Percentiles rank a stretch among this genome's conserved stretches.
phyloP scores from a whole-genome alignment of 2,329 filamentous ascomycete species.

The Pseudocercospora pini-densiflorae region DNA sequence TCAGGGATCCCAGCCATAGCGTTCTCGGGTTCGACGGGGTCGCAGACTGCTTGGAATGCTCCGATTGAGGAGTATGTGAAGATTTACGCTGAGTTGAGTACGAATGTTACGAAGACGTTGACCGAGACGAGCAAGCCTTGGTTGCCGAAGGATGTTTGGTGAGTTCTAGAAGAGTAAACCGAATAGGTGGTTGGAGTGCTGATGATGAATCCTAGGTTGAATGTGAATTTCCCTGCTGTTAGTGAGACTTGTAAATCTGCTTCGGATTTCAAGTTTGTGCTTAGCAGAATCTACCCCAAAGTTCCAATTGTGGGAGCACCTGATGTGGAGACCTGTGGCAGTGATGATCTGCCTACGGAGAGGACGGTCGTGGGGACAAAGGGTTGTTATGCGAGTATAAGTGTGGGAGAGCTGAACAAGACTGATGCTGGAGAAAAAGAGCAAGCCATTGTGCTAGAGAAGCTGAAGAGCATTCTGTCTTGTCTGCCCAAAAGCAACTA shows the following conservation, averaged over 20 bases:
- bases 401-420: constrained; percentile 66
- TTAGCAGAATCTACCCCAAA: constrained; percentile 63
- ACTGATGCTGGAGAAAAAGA: constrained; percentile 58
- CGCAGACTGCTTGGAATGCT: constrained; percentile 59
- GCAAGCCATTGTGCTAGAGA: constrained; percentile 58
- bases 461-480: constrained; percentile 54
- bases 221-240: constrained; percentile 70
- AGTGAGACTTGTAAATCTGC: constrained; percentile 55
- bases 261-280: constrained; percentile 65
- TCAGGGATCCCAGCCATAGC: constrained; percentile 68
- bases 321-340: constrained; percentile 64
- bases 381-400: constrained; percentile 67
- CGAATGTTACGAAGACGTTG: constrained; percentile 61
- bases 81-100: constrained; percentile 68
- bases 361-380: constrained; percentile 53
- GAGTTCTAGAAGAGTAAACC: neutral
- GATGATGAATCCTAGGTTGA: constrained; percentile 50
- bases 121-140: constrained; percentile 64
- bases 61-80: constrained; percentile 56
- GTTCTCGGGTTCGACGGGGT: constrained; percentile 63
- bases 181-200: neutral
- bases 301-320: constrained; percentile 40
- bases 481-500: constrained; percentile 45
- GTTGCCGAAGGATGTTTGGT: constrained; percentile 61
- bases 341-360: constrained; percentile 62